Evolutionary conservation across 441 rosid genomes (phyloP), one percentile per base, ranked within the genome.

Genomic region (Adansonia grandidieri): DNA sequence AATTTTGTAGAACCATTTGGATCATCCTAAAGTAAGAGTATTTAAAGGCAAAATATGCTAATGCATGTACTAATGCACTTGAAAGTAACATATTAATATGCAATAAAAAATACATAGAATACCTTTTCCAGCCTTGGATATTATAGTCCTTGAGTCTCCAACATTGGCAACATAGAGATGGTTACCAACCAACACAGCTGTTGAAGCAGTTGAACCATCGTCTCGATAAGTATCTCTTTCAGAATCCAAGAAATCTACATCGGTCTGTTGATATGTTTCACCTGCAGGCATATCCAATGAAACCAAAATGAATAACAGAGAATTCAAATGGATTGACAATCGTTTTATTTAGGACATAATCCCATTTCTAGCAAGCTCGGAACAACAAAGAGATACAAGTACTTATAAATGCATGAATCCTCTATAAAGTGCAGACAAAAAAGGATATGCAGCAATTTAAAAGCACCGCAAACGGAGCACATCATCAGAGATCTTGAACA

Each of bases 201-300:
- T 88, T 22, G 98, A 96, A 85, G 99, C 99, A 74, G 99, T 96
- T 68, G 99, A 96, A 80, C 98, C 99, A 87, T 96, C 99, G 78
- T 96, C 99, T 74, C 99, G 82, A 73, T 84, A 94, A 17, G 86
- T 82, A 79, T 91, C 98, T 78, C 86, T 92, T 84, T 91, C 99
- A 19, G 94, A 92, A 53, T 89, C 91, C 73, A 96, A 86, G 80
- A 96, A 94, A 78, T 88, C 95, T 32, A 44, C 88, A 81, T 96
- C 99, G 63, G 97, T 96, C 84, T 89, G 93, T 83, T 88, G 86
- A 83, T 91, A 96, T 71, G 96, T 91, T 89, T 93, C 95, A 83
- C 90, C 99, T 91, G 89, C 85, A 82, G 75, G 69, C 19, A 82
- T 51, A 62, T 15, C 54, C 77, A 82, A 61, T 44, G 80, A 22